phyloP scores from a whole-genome alignment of 768 basidiomycete species.

The Mycena capillaripes region DNA sequence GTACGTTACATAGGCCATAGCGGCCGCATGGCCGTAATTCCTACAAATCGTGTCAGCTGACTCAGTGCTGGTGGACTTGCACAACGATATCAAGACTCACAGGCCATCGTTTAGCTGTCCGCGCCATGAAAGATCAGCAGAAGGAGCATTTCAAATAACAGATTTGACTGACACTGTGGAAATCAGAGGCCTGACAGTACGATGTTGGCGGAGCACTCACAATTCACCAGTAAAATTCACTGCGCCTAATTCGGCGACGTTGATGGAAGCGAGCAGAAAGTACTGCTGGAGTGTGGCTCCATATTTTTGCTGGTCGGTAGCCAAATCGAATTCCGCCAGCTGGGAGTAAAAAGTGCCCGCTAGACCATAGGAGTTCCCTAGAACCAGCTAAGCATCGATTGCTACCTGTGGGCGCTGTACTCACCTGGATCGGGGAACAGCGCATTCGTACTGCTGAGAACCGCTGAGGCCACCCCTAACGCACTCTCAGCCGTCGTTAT shows the following conservation, averaged over 20 bases:
- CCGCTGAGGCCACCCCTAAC: no score
- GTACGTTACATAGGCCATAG: conserved; percentile 1
- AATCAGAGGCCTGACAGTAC: no score
- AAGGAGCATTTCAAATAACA: not conserved
- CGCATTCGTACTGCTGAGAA: no score
- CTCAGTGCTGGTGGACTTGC: not conserved
- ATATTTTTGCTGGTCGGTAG: not conserved
- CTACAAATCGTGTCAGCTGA: no score
- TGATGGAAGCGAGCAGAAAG: not conserved
- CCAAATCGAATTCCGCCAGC: not conserved
- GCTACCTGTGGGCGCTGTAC: no score
- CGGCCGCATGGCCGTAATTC: conserved; percentile 4
- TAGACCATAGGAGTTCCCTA: not conserved
- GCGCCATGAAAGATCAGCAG: not conserved
- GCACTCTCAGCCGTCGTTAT: no score
- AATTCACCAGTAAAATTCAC: conserved; percentile 1
- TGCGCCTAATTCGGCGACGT: no score
- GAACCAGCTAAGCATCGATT: no score
- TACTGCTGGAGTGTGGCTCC: not conserved
- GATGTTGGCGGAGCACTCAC: no score
- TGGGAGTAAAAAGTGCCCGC: not conserved
- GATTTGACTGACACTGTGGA: no score
- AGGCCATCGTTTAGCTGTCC: not conserved
- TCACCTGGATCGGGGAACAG: not conserved
- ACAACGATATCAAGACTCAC: not conserved